Percentiles rank a stretch among this genome's conserved stretches.
phyloP scores from a whole-genome alignment of 148 eudicot species.

The Nyssa sinensis region DNA sequence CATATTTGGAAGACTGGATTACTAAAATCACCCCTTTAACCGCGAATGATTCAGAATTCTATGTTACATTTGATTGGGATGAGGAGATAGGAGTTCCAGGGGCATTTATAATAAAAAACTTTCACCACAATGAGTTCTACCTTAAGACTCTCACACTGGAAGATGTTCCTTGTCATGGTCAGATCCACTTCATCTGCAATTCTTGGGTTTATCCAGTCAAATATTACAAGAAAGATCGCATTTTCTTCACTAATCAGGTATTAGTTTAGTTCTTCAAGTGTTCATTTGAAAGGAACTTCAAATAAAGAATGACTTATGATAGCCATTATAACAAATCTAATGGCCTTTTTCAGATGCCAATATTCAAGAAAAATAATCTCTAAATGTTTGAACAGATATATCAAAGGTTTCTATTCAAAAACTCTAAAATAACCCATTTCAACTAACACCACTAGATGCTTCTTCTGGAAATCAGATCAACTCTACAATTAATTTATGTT shows the following conservation, averaged over 20 bases:
- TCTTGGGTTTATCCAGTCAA: conserved; percentile 76
- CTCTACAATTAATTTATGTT: too few species aligned
- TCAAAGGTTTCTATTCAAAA: too few species aligned
- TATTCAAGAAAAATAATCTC: too few species aligned
- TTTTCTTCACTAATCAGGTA: conserved; percentile 84
- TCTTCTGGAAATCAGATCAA: too few species aligned
- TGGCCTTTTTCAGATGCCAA: neutral
- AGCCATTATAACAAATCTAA: neutral
- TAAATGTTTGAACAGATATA: too few species aligned
- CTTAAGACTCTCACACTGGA: conserved; percentile 61
- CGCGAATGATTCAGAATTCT: conserved; percentile 47
- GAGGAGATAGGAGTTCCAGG: conserved; percentile 58
- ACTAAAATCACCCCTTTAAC: conserved; percentile 31
- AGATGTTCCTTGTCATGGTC: conserved; percentile 47
- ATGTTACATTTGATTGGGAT: conserved; percentile 59
- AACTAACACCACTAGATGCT: too few species aligned
- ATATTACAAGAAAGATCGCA: conserved; percentile 48
- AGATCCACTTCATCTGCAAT: conserved; percentile 53
- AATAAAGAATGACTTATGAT: neutral
- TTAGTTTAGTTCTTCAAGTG: neutral
- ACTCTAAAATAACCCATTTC: too few species aligned
- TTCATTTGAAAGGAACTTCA: too few species aligned
- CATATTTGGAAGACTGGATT: conserved; percentile 55
- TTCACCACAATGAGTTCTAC: conserved; percentile 55
- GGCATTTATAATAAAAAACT: conserved; percentile 48